These are phyloP conservation scores for Thuidium tamariscinum DNA, from an alignment of 225 moss, liverwort and hornwort species.

Conservation along the genomic window DNA sequence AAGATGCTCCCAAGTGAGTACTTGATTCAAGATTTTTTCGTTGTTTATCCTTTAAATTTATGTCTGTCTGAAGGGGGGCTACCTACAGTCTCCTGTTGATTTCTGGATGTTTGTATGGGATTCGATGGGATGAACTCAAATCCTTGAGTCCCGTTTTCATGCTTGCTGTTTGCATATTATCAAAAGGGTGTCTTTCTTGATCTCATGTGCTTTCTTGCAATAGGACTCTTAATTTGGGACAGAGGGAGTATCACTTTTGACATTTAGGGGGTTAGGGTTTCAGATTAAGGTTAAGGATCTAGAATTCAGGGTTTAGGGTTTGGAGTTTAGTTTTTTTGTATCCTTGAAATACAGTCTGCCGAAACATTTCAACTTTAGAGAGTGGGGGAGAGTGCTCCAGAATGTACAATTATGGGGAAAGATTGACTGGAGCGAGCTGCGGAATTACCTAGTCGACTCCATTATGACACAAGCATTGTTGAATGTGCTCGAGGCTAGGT, in stretches of 20 bases:
- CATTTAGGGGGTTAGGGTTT: not conserved
- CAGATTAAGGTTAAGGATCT: not conserved
- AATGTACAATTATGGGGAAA: not conserved
- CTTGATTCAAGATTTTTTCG: not conserved
- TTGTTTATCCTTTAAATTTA: not conserved
- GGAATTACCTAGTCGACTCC: not conserved
- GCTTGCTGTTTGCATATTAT: not conserved
- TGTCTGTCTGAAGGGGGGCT: not conserved
- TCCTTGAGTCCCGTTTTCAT: not conserved
- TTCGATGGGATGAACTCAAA: not conserved
- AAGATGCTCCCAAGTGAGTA: slow-evolving; percentile 79
- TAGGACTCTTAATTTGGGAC: no score
- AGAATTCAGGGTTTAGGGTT: not conserved
- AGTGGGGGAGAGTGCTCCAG: not conserved
- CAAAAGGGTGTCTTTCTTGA: no score
- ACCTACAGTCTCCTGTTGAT: not conserved
- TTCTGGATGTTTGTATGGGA: not conserved
- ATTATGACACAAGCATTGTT: not conserved
- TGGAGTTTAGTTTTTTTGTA: not conserved
- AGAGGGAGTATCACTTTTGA: no score
- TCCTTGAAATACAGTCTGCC: not conserved
- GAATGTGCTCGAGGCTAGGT: not conserved
- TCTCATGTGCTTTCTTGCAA: no score
- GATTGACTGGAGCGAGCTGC: not conserved
- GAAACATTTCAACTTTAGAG: not conserved